Base-by-base conservation (phyloP, 2,329 filamentous ascomycete genomes). In the Hypoxylon sp. region DNA sequence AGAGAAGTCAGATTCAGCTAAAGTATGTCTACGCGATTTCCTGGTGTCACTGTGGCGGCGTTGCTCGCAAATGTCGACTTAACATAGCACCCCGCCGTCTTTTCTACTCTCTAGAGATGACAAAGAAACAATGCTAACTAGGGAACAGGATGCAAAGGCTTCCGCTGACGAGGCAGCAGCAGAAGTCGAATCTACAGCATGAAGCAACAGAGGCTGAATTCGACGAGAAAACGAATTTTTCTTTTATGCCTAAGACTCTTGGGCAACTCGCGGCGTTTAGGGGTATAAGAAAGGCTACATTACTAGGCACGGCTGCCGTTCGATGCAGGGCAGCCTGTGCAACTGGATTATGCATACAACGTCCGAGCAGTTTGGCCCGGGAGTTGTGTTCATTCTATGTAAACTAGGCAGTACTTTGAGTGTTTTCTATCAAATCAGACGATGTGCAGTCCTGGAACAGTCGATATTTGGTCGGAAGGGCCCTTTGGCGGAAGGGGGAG, bases 1-100 rank as follows among this genome's bases (percentile, higher is more conserved):
- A 45, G 67, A 74, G 43, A 75, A 72, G 59, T 28, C 71, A 17
- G 68, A 68, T n/a, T 67, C 77, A n/a, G 76, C 80, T 55, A 78
- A 82, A 72, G 78, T 77, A 73, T 21, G 68, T 63, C 17, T 48
- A 23, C 14, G 14, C 4, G 4, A 36, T 19, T 38, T 6, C 17
- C n/a, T 28, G 23, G 21, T 14, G 7, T 36, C 3, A 51, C 23
- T 6, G 3, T 48, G 1, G 13, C 21, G n/a, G 14, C 11, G 6
- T 46, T 23, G 21, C n/a, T 28, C 11, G 23, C 34, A 13, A 21
- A 25, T n/a, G 14, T 21, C 21, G 28, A 17, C 9, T 25, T 23
- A 5, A 7, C 28, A 7, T 9, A 23, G 14, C 11, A 32, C 30
- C 46, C 17, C 34, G 14, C 28, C 6, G 28, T 30, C 28, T 30